Evolutionary conservation across 2,329 filamentous ascomycete species (phyloP).

Genomic region (Fusarium subglutinans): DNA sequence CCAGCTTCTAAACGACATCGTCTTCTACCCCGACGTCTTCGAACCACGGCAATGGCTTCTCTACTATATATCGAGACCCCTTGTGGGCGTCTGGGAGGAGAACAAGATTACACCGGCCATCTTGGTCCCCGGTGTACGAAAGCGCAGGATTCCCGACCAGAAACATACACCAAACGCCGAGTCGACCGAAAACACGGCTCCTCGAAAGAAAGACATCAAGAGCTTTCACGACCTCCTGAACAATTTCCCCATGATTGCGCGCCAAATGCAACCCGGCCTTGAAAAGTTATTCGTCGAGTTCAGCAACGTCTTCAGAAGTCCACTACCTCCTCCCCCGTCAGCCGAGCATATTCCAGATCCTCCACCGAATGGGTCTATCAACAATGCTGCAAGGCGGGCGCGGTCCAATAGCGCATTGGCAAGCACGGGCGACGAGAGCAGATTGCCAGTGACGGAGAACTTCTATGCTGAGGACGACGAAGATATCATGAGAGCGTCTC

Average conservation of each 20-base stretch:
- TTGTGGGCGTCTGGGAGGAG: constrained; percentile 85
- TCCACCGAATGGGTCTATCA: constrained; percentile 64
- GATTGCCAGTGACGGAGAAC: constrained; percentile 65
- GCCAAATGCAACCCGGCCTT: constrained; percentile 93
- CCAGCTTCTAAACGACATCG: constrained; percentile 81
- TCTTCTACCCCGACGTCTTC: constrained; percentile 90
- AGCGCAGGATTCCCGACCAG: constrained; percentile 50
- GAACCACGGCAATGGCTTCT: constrained; percentile 95
- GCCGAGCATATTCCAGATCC: constrained; percentile 68
- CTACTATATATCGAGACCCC: constrained; percentile 91
- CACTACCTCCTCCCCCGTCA: constrained; percentile 78
- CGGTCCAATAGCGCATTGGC: constrained; percentile 60
- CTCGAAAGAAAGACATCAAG: constrained; percentile 86
- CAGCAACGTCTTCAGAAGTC: constrained; percentile 83
- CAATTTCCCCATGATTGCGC: constrained; percentile 93
- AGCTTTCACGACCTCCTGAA: constrained; percentile 90
- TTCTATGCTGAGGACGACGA: constrained; percentile 90
- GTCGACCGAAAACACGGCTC: constrained; percentile 54
- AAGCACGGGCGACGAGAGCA: constrained; percentile 46
- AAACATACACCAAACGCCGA: constrained; percentile 51
- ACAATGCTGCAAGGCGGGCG: constrained; percentile 63
- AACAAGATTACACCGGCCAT: constrained; percentile 75
- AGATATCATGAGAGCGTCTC: constrained; percentile 84
- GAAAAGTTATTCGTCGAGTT: constrained; percentile 93
- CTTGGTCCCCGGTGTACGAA: constrained; percentile 57